Base-by-base conservation (phyloP, 75 land plant genomes). In the Larix kaempferi region DNA sequence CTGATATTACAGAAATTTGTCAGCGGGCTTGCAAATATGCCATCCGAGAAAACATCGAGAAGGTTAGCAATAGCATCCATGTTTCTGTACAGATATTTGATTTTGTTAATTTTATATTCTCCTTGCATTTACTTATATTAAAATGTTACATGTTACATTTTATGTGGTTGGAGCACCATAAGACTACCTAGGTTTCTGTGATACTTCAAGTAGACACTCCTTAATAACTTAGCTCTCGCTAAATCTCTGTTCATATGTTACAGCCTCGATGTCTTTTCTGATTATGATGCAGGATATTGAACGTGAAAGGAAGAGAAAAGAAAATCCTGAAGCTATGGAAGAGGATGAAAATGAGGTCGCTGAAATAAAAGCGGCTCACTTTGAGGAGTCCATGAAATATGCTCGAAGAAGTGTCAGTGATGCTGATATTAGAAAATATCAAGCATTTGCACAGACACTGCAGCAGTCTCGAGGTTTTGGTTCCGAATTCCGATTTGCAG, bases 11-110 rank as follows among this genome's bases (percentile, higher is more conserved):
- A 12, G 91, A 89, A 76, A 89, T 89, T 37, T 89, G 91, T 76
- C 91, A 89, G 74, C 84, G 91, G 16, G 91, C 91, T 15, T 89
- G 90, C 67, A 89, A 89, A 56, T 89, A 89, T 73, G 91, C 91
- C 1, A 89, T 88, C 58, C 74, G 91, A 52, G 91, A 89, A 59
- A 88, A 89, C 49, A 89, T 89, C 65, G 91, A 89, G 76, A 84
- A 87, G 91, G 91, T 89, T 57, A 27, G 75, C 19, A 10, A 49
- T 49, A 49, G 54, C 11, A 2, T 52, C 19, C 33, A 29, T 29
- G 33, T 29, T 29, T 29, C 33, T 29, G 33, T 29, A 29, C 33
- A 29, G 33, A 29, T 29, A 29, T 29, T 29, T 29, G 33, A 0
- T 29, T 29, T 29, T 29, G 33, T 29, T 29, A 29, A 29, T 29